Conservation (phyloP, 345 rosid species). For the Nephelium lappaceum region DNA sequence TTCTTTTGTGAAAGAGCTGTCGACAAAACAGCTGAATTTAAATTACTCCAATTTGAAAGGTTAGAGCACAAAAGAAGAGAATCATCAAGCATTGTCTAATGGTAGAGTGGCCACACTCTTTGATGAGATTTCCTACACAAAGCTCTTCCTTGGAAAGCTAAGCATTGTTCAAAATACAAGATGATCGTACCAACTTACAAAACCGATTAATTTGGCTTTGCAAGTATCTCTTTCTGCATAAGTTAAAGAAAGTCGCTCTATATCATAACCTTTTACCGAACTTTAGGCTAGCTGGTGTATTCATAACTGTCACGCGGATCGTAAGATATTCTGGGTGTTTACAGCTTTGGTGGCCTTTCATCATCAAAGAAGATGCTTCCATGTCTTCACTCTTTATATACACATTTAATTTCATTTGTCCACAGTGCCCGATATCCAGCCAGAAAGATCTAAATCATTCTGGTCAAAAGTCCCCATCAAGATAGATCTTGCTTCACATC, state of each 20-base stretch:
- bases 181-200: constrained; percentile 36
- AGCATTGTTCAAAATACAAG: constrained; percentile 33
- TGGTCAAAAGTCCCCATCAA: background rate
- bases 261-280: too few species aligned
- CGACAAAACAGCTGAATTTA: constrained; percentile 16
- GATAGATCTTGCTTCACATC: background rate
- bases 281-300: too few species aligned
- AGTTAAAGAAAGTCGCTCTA: background rate
- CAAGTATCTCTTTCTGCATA: background rate
- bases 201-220: constrained; percentile 33
- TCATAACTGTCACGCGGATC: too few species aligned
- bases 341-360: constrained; percentile 51
- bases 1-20: constrained; percentile 29
- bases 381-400: constrained; percentile 34
- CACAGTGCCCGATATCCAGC: background rate
- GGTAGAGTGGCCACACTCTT: constrained; percentile 37
- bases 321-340: constrained; percentile 36
- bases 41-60: constrained; percentile 1
- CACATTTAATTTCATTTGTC: constrained; percentile 20
- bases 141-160: constrained; percentile 34
- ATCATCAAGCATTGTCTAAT: constrained; percentile 29
- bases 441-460: constrained; percentile 2
- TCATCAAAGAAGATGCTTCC: constrained; percentile 42
- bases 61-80: constrained; percentile 25
- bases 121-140: constrained; percentile 49